Conservation (phyloP, 108 stramenopile species). For the Fragilaria crotonensis region DNA sequence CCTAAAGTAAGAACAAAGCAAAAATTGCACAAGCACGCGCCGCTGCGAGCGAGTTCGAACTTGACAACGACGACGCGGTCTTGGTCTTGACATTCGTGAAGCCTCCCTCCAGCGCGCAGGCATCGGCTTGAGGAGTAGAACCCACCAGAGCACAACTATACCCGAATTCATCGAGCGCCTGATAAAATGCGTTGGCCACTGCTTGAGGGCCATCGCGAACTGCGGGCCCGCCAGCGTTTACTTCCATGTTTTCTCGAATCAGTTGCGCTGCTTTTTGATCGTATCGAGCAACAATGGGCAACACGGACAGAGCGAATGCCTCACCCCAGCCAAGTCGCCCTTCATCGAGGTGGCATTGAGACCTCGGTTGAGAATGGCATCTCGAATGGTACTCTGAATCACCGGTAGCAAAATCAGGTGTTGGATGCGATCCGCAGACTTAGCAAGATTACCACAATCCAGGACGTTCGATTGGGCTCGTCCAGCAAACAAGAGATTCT, state of each 20-base stretch:
- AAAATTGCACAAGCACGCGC: no score
- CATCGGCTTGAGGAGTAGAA: constrained; percentile 36
- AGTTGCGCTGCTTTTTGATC: constrained; percentile 37
- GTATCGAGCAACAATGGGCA: constrained; percentile 53
- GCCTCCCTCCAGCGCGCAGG: constrained; percentile 17
- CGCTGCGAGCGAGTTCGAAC: no score
- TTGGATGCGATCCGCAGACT: constrained; percentile 40
- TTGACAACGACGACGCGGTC: no score
- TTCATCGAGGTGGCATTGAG: constrained; percentile 25
- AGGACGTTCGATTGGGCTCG: constrained; percentile 43
- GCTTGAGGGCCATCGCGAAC: constrained; percentile 55
- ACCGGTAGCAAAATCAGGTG: constrained; percentile 52
- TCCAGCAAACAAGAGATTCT: constrained; percentile 63
- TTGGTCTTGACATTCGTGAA: background rate
- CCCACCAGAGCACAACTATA: constrained; percentile 50
- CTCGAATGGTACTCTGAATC: constrained; percentile 63
- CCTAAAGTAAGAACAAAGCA: no score
- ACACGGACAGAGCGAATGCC: constrained; percentile 47
- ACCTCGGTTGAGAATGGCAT: constrained; percentile 45
- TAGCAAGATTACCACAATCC: constrained; percentile 49
- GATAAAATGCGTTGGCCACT: constrained; percentile 61
- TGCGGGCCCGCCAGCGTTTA: constrained; percentile 20
- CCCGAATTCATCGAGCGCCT: constrained; percentile 38
- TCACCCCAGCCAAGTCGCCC: constrained; percentile 48
- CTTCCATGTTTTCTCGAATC: constrained; percentile 62